Evolutionary conservation across 1,139 yeast species (phyloP), one percentile per base, ranked within the genome.

Genomic region (Debaryomyces coudertii): DNA sequence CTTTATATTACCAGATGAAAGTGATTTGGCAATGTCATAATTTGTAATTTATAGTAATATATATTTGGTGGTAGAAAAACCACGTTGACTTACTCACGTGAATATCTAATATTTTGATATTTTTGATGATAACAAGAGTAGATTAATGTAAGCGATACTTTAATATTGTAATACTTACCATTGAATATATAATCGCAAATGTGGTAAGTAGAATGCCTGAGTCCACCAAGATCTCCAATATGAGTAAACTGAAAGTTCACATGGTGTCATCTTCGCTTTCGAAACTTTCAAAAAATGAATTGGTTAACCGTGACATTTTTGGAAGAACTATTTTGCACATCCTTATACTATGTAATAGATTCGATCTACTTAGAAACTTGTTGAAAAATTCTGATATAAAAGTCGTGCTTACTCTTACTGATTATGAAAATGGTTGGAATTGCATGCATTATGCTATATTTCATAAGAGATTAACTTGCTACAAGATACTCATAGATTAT

Each of bases 391-490:
- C 77, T 6, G 72, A 76, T 5, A 49, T 62, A 39, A 69, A 65
- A 44, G 25, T 43, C 4, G 50, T 83, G 38, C 52, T 83, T 2
- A 55, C 61, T 8, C 61, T 77, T 0, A 66, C 72, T 1, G 97
- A 92, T 61, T 71, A 71, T 47, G 97, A 92, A 62, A 89, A 81
- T 58, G 89, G 90, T 1, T 90, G 96, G 87, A 87, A 89, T 34
- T 82, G 90, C 27, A 69, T 90, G 36, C 97, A 92, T 63, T 79
- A 80, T 55, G 83, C 83, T 35, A 72, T 86, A 36, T 82, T 71
- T 55, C 68, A 73, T 59, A 90, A 87, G 48, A 76, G 83, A 47
- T 62, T 87, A 23, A 60, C 77, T 7, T 79, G 85, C 57, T 83
- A 85, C 11, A 78, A 73, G 51, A 65, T 71, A 11, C 60, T 86